Conservation (phyloP, 2,329 filamentous ascomycete species). For the Ceratocystis alfenasii region DNA sequence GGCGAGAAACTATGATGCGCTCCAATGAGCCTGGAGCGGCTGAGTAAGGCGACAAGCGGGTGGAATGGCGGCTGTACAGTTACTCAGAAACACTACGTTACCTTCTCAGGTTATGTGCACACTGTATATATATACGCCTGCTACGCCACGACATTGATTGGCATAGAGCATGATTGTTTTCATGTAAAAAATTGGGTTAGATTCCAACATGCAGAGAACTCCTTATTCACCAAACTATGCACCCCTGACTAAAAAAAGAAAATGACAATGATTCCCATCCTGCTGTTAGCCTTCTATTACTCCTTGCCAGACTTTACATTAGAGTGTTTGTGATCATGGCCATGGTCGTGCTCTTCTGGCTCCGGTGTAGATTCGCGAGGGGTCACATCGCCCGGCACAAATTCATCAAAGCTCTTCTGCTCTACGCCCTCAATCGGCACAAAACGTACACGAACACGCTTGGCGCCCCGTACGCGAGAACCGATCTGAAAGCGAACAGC, state of each 20-base stretch:
- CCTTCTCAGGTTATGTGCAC: background rate
- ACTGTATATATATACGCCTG: background rate
- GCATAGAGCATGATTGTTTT: no score
- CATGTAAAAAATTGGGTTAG: no score
- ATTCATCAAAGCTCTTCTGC: constrained; percentile 61
- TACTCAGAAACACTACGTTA: background rate
- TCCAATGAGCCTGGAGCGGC: constrained; percentile 6
- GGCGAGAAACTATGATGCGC: background rate
- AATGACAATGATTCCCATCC: background rate
- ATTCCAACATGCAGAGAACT: background rate
- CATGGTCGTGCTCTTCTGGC: constrained; percentile 34
- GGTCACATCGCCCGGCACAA: constrained; percentile 56
- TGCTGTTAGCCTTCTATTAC: constrained; percentile 9
- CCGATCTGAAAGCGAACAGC: constrained; percentile 61
- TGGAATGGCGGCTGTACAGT: background rate
- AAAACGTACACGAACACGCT: constrained; percentile 74
- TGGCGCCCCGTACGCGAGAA: constrained; percentile 67
- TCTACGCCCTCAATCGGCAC: constrained; percentile 51
- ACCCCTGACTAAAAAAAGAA: background rate
- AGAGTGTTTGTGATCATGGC: constrained; percentile 29
- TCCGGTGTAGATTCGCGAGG: constrained; percentile 36
- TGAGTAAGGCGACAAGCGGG: background rate
- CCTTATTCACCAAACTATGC: constrained; percentile 11
- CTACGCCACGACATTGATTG: no score
- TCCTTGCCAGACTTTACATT: constrained; percentile 23